Base-by-base conservation (phyloP, 2,329 filamentous ascomycete genomes). In the Thelonectria olida region DNA sequence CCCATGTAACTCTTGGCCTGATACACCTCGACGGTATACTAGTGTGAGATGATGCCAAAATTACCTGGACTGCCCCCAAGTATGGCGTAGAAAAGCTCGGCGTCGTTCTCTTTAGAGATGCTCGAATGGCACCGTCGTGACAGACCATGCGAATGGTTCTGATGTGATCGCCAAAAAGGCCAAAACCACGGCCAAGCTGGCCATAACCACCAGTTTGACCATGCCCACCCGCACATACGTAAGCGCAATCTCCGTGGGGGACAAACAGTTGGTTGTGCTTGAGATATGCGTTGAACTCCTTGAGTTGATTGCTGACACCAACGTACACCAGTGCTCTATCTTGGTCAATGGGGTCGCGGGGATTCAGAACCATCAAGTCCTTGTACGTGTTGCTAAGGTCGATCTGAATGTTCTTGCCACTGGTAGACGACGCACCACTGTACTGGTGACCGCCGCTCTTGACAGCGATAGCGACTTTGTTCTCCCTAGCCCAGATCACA, bases 51-150 rank as follows among this genome's bases (percentile, higher is more conserved):
- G 4, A 89, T 78, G 1, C 83, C 87, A 51, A 86, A 85, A 28
- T 83, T 88, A 1, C 85, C 85, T 0, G 82, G 84, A 3, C 87
- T 86, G 3, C 86, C 85, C 2, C 86, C 85, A 7, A 81, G 77
- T 3, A 88, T 76, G 2, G 85, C 86, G 78, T 84, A 89, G 73
- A 87, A 89, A 0, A 89, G 77, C 39, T 89, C 86, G 0, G 79
- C 66, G 53, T 88, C 79, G 15, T 77, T 73, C 0, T 77, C 67
- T 15, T 77, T 81, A 17, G 78, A 82, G 4, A 86, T 79, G 5
- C n/a, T 78, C 80, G 70, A 20, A 82, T 72, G 10, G 74, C 61
- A 0, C 86, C 86, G 15, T 77, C 72, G 1, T 79, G 79, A 20
- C 81, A 80, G 3, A 88, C 73, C 1, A 85, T 79, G 39, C 82